Percentiles rank a stretch among this genome's conserved stretches.
These are phyloP conservation scores for Lecanicillium sp. DNA, from an alignment of 2,329 filamentous ascomycete genomes.

Conservation along the genomic window DNA sequence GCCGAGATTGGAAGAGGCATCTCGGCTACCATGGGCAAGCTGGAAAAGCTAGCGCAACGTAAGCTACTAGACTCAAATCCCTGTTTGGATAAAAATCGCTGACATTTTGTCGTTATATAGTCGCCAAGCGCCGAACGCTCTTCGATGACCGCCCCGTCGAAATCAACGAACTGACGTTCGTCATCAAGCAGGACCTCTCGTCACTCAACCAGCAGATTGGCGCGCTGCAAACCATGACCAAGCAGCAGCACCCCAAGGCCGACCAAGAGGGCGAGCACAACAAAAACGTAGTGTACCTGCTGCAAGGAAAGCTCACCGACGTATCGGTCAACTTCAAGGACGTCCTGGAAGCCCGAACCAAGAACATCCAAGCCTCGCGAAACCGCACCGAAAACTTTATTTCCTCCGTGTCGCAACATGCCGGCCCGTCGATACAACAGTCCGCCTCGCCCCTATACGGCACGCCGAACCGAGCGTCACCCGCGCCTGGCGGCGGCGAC, in stretches of 20 bases:
- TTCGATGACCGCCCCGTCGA: conserved; percentile 96
- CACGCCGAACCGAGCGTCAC: conserved; percentile 60
- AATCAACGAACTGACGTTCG: conserved; percentile 92
- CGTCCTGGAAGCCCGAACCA: conserved; percentile 89
- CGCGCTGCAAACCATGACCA: conserved; percentile 67
- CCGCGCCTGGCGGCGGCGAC: conserved; percentile 60
- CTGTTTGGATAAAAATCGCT: conserved; percentile 7
- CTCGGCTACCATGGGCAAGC: conserved; percentile 83
- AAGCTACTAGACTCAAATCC: conserved; percentile 28
- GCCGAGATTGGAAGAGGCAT: conserved; percentile 91
- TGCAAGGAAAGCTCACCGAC: conserved; percentile 87
- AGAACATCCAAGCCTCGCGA: conserved; percentile 92
- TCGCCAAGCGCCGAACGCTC: conserved; percentile 92
- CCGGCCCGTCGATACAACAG: conserved; percentile 59
- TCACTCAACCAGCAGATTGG: conserved; percentile 80
- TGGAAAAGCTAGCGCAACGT: conserved; percentile 86
- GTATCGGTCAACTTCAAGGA: conserved; percentile 96
- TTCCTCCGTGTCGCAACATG: conserved; percentile 74
- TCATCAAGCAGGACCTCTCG: conserved; percentile 95
- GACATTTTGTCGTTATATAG: conserved; percentile 29
- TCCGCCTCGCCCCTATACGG: conserved; percentile 84
- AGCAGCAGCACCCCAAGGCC: conserved; percentile 64
- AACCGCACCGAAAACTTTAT: conserved; percentile 96
- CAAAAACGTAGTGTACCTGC: conserved; percentile 88
- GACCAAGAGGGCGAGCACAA: conserved; percentile 93